A percentile compares a stretch with the other conserved stretches of the same genome.
Evolutionary conservation across 2,329 filamentous ascomycete species (phyloP).

Genomic region (Colletotrichum orchidophilum): DNA sequence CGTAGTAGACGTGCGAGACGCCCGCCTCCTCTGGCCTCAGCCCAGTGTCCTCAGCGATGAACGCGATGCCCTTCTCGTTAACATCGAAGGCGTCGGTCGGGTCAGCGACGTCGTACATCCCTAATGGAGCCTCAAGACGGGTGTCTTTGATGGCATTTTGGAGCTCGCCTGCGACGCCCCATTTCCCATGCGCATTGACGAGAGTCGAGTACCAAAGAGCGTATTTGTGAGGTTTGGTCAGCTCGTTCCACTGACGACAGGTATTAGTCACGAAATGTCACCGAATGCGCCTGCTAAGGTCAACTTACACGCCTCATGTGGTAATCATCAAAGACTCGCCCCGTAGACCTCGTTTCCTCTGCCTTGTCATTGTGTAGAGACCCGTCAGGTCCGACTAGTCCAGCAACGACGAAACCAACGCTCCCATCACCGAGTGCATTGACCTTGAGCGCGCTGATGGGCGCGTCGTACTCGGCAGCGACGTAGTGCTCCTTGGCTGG

Average conservation of each 20-base stretch:
- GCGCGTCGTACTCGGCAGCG: constrained; percentile 44
- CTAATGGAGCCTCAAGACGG: constrained; percentile 43
- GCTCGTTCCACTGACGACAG: constrained; percentile 43
- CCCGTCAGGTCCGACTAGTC: constrained; percentile 43
- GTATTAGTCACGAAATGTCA: background rate
- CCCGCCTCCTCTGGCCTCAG: constrained; percentile 17
- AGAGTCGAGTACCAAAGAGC: constrained; percentile 51
- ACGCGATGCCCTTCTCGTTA: constrained; percentile 45
- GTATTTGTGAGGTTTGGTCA: constrained; percentile 42
- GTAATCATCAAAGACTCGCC: constrained; percentile 46
- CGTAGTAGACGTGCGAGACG: constrained; percentile 42
- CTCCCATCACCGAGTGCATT: constrained; percentile 44
- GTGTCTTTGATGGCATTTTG: constrained; percentile 45
- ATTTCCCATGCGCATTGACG: constrained; percentile 39
- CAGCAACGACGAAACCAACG: constrained; percentile 48
- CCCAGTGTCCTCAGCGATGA: constrained; percentile 40
- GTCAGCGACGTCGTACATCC: constrained; percentile 39
- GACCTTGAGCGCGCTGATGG: constrained; percentile 45
- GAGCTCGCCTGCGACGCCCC: constrained; percentile 42
- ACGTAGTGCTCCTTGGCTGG: constrained; percentile 37
- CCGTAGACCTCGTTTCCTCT: constrained; percentile 39
- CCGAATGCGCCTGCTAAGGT: background rate
- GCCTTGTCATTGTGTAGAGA: constrained; percentile 44
- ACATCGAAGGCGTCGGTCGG: constrained; percentile 44
- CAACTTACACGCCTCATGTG: constrained; percentile 45